Base-by-base conservation (phyloP, 2,329 filamentous ascomycete genomes). In the Celoporthe dispersa region DNA sequence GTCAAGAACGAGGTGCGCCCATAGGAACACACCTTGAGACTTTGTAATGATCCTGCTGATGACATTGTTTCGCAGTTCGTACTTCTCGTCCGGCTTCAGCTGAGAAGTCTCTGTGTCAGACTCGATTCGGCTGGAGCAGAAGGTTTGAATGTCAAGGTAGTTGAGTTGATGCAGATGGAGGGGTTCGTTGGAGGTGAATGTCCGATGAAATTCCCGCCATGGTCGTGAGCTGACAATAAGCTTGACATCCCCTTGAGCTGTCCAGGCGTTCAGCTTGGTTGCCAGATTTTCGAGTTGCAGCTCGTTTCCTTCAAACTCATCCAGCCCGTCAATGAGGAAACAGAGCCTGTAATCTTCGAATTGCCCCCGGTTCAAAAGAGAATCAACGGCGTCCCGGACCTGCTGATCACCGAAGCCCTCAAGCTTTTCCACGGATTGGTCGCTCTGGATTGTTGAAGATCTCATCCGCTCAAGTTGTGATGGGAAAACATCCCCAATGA, bases 401-500 rank as follows among this genome's bases (percentile, higher is more conserved):
- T 68, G 16, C 5, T 12, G 19, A 33, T 65, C 63, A 35, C 48
- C 19, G 31, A 65, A 65, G 16, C 33, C 48, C 28, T 53, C 31
- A 5, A 65, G 9, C 16, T 28, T 51, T 35, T 65, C 41, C 28
- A 65, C 63, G 9, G 48, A 31, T 5, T 1, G 63, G n/a, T 65
- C 39, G 19, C n/a, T 16, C 48, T 25, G 41, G 12, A 28, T n/a
- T 5, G 8, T n/a, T 9, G 44, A 65, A 53, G 19, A 39, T 19
- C 48, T 65, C 63, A 65, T 53, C 31, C 31, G 37, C 3, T 19
- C 41, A 22, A 19, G 1, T 6, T 68, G 62, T 8, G 31, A 31
- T 8, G 70, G 70, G 25, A 74, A 75, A 4, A 72, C 63, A 1
- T 39, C 22, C 6, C 39, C 60, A n/a, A 74, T 74, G 4, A 73